Base-by-base conservation (phyloP, 352 stramenopile species). In the Globisporangium carolinianum region DNA sequence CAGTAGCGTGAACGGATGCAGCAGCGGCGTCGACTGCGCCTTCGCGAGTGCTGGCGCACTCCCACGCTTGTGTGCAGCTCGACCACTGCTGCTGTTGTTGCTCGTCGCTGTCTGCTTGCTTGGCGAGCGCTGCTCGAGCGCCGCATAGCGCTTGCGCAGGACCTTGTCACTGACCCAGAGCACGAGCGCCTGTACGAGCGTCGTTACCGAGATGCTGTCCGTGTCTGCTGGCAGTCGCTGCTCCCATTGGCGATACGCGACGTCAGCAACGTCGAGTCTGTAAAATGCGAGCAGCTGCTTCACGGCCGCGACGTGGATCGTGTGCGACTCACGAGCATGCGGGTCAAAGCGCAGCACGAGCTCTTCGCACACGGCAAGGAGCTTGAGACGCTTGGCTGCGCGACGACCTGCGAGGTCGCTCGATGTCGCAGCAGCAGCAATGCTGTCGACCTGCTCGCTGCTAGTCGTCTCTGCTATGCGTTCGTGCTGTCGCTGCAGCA, bases 221-320 rank as follows among this genome's bases (percentile, higher is more conserved):
- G 55, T 72, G 6, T 59, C 54, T 8, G 54, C 47, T 0, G 73
- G 53, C 4, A 89, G 35, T 1, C 62, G 67, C 43, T 91, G 82
- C 49, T 91, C 75, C 75, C 76, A 87, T 53, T 67, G 74, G 32
- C 75, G 71, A 63, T 76, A 88, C 9, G 58, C 55, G 14, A 68
- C 58, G 9, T 73, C 63, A 38, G 73, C 61, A 1, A 89, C 65
- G 3, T 71, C 47, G 5, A 89, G 58, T 0, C 53, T 65, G 41
- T 79, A 79, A 53, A 79, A 75, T 1, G 47, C 47, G 12, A 86
- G 53, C 46, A 86, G 58, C 17, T 73, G 63, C 39, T 71, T 76
- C 24, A 87, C 37, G 14, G 71, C 60, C 6, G 53, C 15, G 8
- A 80, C 42, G 15, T 66, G 69, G 6, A 86, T 60, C 24, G 50